Evolutionary conservation across 768 basidiomycete genomes (phyloP), one percentile per base, ranked within the genome.

Genomic region (Mycena vulgaris): DNA sequence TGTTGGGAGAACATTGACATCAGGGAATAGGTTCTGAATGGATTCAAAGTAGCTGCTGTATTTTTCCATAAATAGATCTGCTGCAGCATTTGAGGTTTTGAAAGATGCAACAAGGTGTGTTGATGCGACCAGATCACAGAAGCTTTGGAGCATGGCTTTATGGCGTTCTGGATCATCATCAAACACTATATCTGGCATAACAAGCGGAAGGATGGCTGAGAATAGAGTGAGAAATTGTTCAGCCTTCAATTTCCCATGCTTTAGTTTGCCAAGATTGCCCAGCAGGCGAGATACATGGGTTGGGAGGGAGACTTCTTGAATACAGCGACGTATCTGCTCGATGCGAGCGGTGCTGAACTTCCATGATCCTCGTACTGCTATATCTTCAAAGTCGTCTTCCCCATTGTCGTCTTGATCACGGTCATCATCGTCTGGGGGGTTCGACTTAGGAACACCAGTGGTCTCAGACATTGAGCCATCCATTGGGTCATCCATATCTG

Each of bases 161-260:
- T 63, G 28, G 16, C 21, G n/a, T 28, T 25, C 39, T 30, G 33
- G 31, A 39, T 67, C 65, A 14, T 64, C 56, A 0, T 17, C 16
- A 30, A 49, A 28, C 53, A 56, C 37, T 17, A 61, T 27, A 14
- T 64, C 63, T 0, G 71, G 68, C 11, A 72, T 35, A 35, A 72
- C 56, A n/a, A 72, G 58, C 4, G 71, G 61, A 5, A 72, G 45
- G 8, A 72, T 68, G 11, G 47, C 59, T 3, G 70, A 33, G 27
- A 72, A 67, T 7, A 72, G 59, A 52, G 59, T 67, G 28, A 68
- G 62, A 33, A 56, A 68, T 51, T 75, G 66, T 40, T 69, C 71
- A 13, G 74, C 74, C 62, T 75, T 75, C 13, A 76, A 56, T 47
- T 75, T 75, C 48, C 72, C 75, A 58, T 73, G 72, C 19, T 66